A percentile compares a stretch with the other conserved stretches of the same genome.
These are phyloP conservation scores for Rickenella mellea DNA, from an alignment of 768 basidiomycete genomes.

Conservation along the genomic window DNA sequence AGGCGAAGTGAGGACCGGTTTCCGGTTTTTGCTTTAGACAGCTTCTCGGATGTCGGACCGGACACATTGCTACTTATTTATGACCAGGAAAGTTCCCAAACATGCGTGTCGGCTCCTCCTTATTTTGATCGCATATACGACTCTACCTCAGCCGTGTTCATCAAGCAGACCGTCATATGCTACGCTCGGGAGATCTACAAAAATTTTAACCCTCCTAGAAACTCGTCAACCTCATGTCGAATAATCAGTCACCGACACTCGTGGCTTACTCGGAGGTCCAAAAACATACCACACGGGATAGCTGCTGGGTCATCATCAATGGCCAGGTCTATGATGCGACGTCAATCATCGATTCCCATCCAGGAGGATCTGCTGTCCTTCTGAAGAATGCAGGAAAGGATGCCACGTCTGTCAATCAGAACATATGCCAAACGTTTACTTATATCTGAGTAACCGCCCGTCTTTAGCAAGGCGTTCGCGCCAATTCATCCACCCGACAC, in stretches of 20 bases:
- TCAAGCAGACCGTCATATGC: too few relatives aligned
- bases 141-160: too few relatives aligned
- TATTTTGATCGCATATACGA: too few relatives aligned
- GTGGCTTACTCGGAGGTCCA: conserved; percentile 26
- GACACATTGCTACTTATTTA: conserved; percentile 2
- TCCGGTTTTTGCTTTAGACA: conserved; percentile 36
- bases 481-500: conserved; percentile 7
- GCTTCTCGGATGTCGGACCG: background rate
- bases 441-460: background rate
- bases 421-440: background rate
- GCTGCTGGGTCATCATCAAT: conserved; percentile 35
- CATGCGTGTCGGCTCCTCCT: too few relatives aligned
- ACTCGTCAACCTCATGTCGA: too few relatives aligned
- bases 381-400: conserved; percentile 1
- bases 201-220: too few relatives aligned
- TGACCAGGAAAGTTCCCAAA: too few relatives aligned
- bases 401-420: background rate
- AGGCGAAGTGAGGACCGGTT: conserved; percentile 24
- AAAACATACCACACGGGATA: conserved; percentile 31
- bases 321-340: conserved; percentile 20
- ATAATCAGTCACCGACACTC: background rate
- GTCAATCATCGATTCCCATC: background rate
- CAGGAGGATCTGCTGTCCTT: conserved; percentile 1
- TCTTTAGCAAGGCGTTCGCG: background rate
- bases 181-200: too few relatives aligned